phyloP scores from a whole-genome alignment of 169 alveolate species.

The Plasmodium inui region DNA sequence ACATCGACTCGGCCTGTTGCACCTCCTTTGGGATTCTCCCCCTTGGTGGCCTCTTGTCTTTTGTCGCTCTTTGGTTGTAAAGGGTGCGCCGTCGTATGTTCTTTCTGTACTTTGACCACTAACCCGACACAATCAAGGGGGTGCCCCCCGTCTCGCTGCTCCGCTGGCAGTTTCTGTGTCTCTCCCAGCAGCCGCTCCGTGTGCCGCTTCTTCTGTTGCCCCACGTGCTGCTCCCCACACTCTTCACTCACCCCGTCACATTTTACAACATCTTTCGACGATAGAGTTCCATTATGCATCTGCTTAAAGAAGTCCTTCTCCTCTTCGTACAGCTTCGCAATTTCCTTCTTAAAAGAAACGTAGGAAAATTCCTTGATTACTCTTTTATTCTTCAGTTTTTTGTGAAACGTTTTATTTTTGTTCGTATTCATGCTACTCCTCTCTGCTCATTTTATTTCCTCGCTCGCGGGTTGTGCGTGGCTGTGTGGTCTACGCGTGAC shows the following conservation, averaged over 20 bases:
- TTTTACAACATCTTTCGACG: background rate
- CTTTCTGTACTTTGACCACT: background rate
- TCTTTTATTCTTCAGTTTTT: constrained; percentile 4
- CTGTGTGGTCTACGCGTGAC: no score
- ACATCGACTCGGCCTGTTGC: background rate
- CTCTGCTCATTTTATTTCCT: constrained; percentile 6
- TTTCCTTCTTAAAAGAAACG: constrained; percentile 37
- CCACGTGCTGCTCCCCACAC: background rate
- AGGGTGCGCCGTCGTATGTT: background rate
- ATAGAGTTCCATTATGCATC: background rate
- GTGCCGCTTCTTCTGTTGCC: background rate
- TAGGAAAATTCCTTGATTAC: constrained; percentile 28
- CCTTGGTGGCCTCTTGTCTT: background rate
- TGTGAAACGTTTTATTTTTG: constrained; percentile 4
- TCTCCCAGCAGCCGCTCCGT: background rate
- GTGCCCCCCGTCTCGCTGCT: background rate
- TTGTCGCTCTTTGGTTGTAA: background rate
- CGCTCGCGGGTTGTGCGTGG: background rate
- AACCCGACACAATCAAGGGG: background rate
- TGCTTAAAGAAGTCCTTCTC: constrained; percentile 69
- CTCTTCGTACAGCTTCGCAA: constrained; percentile 29
- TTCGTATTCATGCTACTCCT: constrained; percentile 41
- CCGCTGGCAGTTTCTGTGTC: background rate
- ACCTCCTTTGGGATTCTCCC: background rate
- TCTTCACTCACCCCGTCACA: background rate